Percentiles rank a stretch among this genome's conserved stretches.
Evolutionary conservation across 768 basidiomycete genomes (phyloP).

Genomic region (Leccinum fibrillosum): DNA sequence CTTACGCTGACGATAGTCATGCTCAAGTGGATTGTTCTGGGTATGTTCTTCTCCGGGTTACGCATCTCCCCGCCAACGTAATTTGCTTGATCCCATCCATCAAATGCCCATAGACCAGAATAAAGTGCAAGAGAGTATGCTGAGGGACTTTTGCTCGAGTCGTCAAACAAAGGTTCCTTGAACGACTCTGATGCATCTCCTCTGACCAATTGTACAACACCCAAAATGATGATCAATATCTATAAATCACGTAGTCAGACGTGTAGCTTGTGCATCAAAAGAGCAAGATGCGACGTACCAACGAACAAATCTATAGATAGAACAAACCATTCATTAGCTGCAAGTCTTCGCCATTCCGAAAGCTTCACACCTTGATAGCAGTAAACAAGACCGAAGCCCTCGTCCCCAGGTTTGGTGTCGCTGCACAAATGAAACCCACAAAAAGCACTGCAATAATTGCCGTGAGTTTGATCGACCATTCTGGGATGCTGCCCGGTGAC

Average conservation of each 20-base stretch:
- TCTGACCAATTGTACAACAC: conserved; percentile 70
- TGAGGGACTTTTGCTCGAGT: conserved; percentile 74
- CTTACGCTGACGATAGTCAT: conserved; percentile 79
- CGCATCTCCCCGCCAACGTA: conserved; percentile 89
- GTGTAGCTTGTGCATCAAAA: background rate
- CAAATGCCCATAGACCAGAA: conserved; percentile 93
- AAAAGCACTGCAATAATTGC: conserved; percentile 69
- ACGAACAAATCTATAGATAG: conserved; percentile 50
- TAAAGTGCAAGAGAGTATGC: conserved; percentile 92
- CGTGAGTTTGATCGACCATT: conserved; percentile 89
- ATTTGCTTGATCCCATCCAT: conserved; percentile 94
- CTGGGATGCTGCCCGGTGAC: conserved; percentile 76
- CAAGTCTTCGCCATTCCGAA: conserved; percentile 1
- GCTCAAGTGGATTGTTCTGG: conserved; percentile 84
- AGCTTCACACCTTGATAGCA: conserved; percentile 62
- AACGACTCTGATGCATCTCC: conserved; percentile 72
- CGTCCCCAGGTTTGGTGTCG: conserved; percentile 73
- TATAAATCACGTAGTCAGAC: conserved; percentile 23
- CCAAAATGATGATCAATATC: conserved; percentile 74
- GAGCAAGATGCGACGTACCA: conserved; percentile 44
- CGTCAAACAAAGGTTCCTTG: conserved; percentile 62
- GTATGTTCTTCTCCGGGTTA: conserved; percentile 81
- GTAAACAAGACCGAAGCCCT: conserved; percentile 87
- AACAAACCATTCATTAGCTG: background rate
- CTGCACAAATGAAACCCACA: conserved; percentile 76